Evolutionary conservation across 2,329 filamentous ascomycete genomes (phyloP).

Genomic region (Colletotrichum karsti): DNA sequence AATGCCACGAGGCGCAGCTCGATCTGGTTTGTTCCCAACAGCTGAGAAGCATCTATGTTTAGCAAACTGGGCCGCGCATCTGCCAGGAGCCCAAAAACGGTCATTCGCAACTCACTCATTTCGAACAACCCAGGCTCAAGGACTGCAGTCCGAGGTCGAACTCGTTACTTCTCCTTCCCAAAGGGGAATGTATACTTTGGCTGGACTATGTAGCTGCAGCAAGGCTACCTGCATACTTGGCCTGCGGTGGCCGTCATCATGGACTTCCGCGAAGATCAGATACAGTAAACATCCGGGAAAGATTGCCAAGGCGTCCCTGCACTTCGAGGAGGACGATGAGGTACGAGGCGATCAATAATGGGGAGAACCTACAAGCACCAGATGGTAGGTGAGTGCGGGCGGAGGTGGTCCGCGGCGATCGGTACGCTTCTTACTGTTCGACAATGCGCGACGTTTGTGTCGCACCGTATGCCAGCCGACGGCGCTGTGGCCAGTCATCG

Average conservation of each 20-base stretch:
- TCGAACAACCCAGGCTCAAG: neutral
- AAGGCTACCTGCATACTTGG: constrained; percentile 18
- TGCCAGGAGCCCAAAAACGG: neutral
- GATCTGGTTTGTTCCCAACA: neutral
- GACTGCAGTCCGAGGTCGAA: neutral
- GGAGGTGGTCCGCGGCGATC: neutral
- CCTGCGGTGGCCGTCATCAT: neutral
- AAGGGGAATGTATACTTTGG: neutral
- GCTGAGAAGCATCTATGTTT: neutral
- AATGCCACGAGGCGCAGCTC: neutral
- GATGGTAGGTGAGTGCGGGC: neutral
- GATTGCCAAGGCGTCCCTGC: constrained; percentile 19
- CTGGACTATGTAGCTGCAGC: neutral
- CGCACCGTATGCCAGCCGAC: constrained; percentile 32
- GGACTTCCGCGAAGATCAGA: constrained; percentile 15
- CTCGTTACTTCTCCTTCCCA: neutral
- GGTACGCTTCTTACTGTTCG: constrained; percentile 22
- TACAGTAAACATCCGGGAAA: constrained; percentile 19
- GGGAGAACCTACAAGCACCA: neutral
- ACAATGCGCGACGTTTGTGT: constrained; percentile 37
- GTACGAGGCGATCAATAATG: neutral
- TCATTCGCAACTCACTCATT: neutral
- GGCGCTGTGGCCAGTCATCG: constrained; percentile 28
- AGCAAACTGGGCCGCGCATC: neutral
- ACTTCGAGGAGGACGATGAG: neutral